Base-by-base conservation (phyloP, 768 basidiomycete species). In the Epithele typhae region DNA sequence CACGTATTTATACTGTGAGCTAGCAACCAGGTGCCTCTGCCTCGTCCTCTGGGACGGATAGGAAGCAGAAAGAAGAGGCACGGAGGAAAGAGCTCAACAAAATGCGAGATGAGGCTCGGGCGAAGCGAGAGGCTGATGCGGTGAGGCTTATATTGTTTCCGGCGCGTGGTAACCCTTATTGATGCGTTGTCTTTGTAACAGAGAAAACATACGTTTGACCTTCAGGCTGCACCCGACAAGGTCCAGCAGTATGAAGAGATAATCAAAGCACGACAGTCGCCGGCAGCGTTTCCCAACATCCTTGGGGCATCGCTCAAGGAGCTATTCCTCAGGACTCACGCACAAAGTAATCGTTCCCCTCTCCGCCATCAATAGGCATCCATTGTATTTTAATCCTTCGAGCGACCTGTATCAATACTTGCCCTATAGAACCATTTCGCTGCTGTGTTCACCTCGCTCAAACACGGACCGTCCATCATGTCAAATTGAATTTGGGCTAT, bases 1-100 rank as follows among this genome's bases (percentile, higher is more conserved):
- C 15, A 3, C 25, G n/a, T 23, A 10, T 5, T 18, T 38, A n/a
- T n/a, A n/a, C n/a, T n/a, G n/a, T n/a, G n/a, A n/a, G n/a, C n/a
- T n/a, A n/a, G n/a, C n/a, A 63, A 59, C 60, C 58, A 2, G 60
- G 57, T 3, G 49, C 52, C 1, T 34, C 53, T 2, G 55, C 57
- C 8, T 60, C 62, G 0, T 55, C 59, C 38, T 59, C 62, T 7
- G 60, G 60, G 0, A 17, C 62, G 35, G 77, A 67, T 35, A 66
- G 72, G 37, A 78, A 84, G 18, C 84, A 86, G 48, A 72, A 71
- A 36, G 78, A 84, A n/a, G 84, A 86, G 52, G 84, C 87, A 58
- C 71, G 83, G 39, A 71, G 77, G 46, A 82, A 74, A 54, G 83
- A 89, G 47, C 56, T 88, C 55, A 73, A 81, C 57, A 77, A 70